Percentiles rank a stretch among this genome's conserved stretches.
These are phyloP conservation scores for Flaveria linearis DNA, from an alignment of 129 eudicot genomes.

Conservation along the genomic window DNA sequence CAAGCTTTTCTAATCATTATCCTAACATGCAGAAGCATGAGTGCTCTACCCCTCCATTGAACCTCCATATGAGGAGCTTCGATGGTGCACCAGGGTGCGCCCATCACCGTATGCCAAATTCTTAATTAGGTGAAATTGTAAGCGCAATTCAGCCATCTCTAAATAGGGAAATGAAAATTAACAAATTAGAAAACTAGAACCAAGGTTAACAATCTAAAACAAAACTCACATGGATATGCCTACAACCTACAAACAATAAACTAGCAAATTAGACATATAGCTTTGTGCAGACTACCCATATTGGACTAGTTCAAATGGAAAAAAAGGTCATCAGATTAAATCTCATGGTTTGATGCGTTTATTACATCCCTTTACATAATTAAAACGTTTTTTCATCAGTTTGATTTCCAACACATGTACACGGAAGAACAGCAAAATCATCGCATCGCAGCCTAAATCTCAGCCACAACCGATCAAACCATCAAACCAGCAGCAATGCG, in stretches of 20 bases:
- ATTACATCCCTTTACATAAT: background rate
- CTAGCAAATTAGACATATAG: background rate
- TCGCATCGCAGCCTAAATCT: background rate
- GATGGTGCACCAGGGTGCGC: background rate
- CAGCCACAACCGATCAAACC: constrained; percentile 8
- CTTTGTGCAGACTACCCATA: background rate
- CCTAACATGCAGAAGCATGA: background rate
- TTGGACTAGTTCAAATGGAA: too few relatives aligned
- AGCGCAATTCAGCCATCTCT: background rate
- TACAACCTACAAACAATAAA: background rate
- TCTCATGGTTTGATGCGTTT: background rate
- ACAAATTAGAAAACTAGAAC: background rate
- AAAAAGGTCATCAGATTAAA: background rate
- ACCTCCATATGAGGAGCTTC: background rate
- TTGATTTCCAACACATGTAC: background rate
- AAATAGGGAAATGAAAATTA: background rate
- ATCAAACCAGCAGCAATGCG: background rate
- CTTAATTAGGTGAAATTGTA: background rate
- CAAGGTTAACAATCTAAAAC: background rate
- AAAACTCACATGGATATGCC: background rate
- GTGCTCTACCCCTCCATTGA: background rate
- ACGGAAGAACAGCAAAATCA: background rate
- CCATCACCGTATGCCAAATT: background rate
- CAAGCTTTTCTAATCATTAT: background rate
- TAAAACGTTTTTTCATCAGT: background rate